Conservation (phyloP, 176 grass and related monocot species). For the Carex scoparia region DNA sequence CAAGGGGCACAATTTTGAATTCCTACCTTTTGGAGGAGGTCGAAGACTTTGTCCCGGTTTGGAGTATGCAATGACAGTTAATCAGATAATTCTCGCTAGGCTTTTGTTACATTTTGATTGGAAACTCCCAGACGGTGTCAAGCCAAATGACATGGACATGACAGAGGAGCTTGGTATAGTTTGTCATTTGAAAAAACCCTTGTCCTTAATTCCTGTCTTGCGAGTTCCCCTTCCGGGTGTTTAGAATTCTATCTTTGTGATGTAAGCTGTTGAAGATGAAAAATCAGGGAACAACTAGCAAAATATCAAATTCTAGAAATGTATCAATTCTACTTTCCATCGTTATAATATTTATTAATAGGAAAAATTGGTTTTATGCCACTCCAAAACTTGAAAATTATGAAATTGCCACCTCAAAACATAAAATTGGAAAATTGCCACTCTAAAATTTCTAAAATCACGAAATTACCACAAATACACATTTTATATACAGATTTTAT, state of each 20-base stretch:
- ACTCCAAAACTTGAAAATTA: no score
- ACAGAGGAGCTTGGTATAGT: not conserved
- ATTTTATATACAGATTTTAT: no score
- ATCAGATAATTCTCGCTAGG: not conserved
- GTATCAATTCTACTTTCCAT: no score
- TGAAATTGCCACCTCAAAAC: no score
- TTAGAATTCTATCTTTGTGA: not conserved
- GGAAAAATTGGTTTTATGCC: no score
- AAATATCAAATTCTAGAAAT: no score
- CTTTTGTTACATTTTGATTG: constrained; percentile 16
- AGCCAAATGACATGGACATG: not conserved
- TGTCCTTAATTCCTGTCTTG: not conserved
- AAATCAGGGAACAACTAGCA: no score
- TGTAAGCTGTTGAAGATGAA: no score
- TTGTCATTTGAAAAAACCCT: not conserved
- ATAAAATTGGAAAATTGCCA: no score
- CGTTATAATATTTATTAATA: no score
- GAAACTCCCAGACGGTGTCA: not conserved
- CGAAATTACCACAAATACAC: no score
- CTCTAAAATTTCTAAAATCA: no score
- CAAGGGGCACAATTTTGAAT: not conserved
- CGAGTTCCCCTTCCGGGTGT: not conserved
- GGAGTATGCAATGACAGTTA: not conserved
- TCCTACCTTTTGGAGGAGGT: not conserved
- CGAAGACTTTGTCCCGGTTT: not conserved